Percentiles rank a stretch among this genome's conserved stretches.
Conservation (phyloP, 257 asterid genomes). For the Oldenlandia corymbosa region DNA sequence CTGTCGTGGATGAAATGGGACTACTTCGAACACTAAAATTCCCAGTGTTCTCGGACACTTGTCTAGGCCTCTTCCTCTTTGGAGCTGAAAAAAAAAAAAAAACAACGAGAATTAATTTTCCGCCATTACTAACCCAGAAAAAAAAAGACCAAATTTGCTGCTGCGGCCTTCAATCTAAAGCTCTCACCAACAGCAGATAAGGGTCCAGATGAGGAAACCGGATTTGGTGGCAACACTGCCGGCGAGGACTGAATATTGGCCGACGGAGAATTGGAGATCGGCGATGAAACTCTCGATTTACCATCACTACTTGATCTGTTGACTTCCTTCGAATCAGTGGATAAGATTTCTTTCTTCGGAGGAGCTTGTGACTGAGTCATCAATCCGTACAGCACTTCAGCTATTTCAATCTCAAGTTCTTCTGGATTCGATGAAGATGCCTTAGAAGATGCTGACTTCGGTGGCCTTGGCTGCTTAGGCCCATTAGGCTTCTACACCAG, state of each 20-base stretch:
- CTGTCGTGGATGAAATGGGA: slow-evolving; percentile 29
- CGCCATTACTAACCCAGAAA: background rate
- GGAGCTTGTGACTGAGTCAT: slow-evolving; percentile 76
- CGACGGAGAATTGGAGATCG: slow-evolving; percentile 51
- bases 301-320: slow-evolving; percentile 50
- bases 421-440: slow-evolving; percentile 69
- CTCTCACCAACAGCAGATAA: slow-evolving; percentile 80
- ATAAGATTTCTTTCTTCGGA: slow-evolving; percentile 45
- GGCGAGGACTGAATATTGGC: slow-evolving; percentile 25
- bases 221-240: slow-evolving; percentile 29
- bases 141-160: background rate
- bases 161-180: background rate
- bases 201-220: slow-evolving; percentile 35
- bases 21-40: slow-evolving; percentile 41
- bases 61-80: slow-evolving; percentile 80
- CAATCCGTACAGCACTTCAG: slow-evolving; percentile 82
- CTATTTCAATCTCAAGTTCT: slow-evolving; percentile 91
- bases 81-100: slow-evolving; percentile 49
- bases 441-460: slow-evolving; percentile 49
- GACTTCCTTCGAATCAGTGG: slow-evolving; percentile 53
- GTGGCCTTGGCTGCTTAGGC: slow-evolving; percentile 68
- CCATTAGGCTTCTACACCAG: slow-evolving; percentile 55
- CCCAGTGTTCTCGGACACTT: slow-evolving; percentile 47
- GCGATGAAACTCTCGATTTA: slow-evolving; percentile 58
- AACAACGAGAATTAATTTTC: background rate